Base-by-base conservation (phyloP, 106 monocot genomes). In the Dioscorea zingiberensis region DNA sequence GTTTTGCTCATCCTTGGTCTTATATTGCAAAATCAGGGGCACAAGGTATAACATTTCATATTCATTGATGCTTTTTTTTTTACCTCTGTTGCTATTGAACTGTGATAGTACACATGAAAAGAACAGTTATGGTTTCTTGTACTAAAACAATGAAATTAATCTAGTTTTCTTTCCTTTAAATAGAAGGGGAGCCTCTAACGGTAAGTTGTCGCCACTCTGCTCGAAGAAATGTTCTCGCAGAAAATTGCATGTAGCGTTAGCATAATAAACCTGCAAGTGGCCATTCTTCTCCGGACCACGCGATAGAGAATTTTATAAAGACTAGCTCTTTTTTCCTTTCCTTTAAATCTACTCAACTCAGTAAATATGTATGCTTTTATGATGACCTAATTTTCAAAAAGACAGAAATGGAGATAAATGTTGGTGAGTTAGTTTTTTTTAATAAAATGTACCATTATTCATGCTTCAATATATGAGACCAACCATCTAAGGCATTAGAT, bases 1-100 rank as follows among this genome's bases (percentile, higher is more conserved):
- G 85, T 87, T 58, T 21, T 90, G 77, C 76, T 16, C 69, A 90
- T 27, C 94, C 87, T 28, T 75, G 71, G 26, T 74, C 84, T 30
- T 30, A 59, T 59, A 73, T 69, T 49, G 54, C 71, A 63, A 75
- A 73, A 54, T 53, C 63, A 53, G 76, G 66, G 63, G 56, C 62
- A 44, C 83, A 13, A 22, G 22, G n/a, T 68, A 30, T 30, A 30
- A 45, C 60, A 10, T 21, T 64, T 54, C 47, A 48, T 7, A 62
- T 21, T 57, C 16, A 44, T 60, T 23, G 21, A 56, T 22, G 53
- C 38, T 51, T 58, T 49, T 47, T 58, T 49, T 47, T 7, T 48
- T 25, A 14, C 26, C 47, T 30, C 18, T 45, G 24, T 24, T 69
- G 30, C 30, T 63, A 47, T 60, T 53, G 23, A 13, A 53, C 21